Conservation (phyloP, 257 asterid species). For the Thymus mandschuricus region DNA sequence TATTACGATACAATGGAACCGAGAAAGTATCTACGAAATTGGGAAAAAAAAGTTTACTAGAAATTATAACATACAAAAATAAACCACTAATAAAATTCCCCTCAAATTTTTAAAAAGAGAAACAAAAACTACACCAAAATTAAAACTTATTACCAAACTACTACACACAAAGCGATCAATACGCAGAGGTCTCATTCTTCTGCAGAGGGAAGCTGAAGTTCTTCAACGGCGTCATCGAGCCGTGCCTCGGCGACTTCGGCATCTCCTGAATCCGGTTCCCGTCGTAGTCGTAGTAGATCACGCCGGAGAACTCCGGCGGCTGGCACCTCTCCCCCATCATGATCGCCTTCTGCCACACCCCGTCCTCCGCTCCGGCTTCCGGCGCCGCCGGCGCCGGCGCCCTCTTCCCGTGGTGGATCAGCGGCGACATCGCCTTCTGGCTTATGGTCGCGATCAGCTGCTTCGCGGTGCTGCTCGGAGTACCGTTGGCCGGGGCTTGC, state of each 20-base stretch:
- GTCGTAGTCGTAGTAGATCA: slow-evolving; percentile 59
- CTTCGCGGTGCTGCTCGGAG: slow-evolving; percentile 41
- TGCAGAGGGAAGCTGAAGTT: slow-evolving; percentile 34
- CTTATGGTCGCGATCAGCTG: slow-evolving; percentile 40
- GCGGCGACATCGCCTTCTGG: slow-evolving; percentile 39
- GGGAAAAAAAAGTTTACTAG: no score
- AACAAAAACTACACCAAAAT: neutral
- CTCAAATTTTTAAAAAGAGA: neutral
- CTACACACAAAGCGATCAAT: slow-evolving; percentile 1
- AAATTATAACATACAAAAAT: no score
- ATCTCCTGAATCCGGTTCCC: slow-evolving; percentile 77
- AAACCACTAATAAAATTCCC: no score
- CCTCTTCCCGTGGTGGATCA: slow-evolving; percentile 31
- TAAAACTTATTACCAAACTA: slow-evolving; percentile 11
- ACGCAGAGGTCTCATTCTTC: slow-evolving; percentile 20
- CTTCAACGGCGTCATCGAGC: slow-evolving; percentile 47
- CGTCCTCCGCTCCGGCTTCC: slow-evolving; percentile 37
- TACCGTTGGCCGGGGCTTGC: neutral
- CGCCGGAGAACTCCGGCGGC: slow-evolving; percentile 86
- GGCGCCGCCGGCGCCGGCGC: slow-evolving; percentile 9
- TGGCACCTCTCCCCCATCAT: slow-evolving; percentile 85
- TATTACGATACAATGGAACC: no score
- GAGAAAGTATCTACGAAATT: no score
- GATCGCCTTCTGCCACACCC: slow-evolving; percentile 85
- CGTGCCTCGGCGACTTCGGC: slow-evolving; percentile 74